Conservation (phyloP, 2,329 filamentous ascomycete genomes). For the Nigrospora oryzae region DNA sequence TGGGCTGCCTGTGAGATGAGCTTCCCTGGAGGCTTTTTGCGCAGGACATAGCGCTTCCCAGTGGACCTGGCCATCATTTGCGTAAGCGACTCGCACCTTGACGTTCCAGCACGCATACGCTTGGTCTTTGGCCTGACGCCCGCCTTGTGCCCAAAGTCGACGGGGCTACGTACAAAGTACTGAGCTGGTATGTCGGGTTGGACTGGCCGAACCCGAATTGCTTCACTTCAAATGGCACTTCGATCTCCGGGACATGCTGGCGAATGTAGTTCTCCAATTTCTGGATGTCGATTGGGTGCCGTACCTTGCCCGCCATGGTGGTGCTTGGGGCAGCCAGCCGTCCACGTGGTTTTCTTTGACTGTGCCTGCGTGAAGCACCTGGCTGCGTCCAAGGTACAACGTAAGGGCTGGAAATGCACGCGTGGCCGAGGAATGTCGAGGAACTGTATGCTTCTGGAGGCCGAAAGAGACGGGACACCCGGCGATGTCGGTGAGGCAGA, state of each 20-base stretch:
- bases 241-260: constrained; percentile 70
- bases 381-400: too few species aligned
- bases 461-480: too few species aligned
- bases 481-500: too few species aligned
- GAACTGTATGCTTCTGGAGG: too few species aligned
- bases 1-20: constrained; percentile 91
- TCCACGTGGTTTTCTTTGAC: too few species aligned
- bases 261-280: constrained; percentile 73
- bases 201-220: constrained; percentile 98
- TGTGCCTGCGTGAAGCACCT: too few species aligned
- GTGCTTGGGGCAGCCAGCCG: too few species aligned
- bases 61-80: neutral
- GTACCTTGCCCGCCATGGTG: constrained; percentile 72
- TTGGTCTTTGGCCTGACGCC: too few species aligned
- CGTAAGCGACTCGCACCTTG: neutral
- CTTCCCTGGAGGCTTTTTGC: constrained; percentile 92
- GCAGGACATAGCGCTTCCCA: constrained; percentile 65
- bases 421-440: too few species aligned
- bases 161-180: constrained; percentile 28
- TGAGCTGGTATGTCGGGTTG: constrained; percentile 93
- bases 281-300: constrained; percentile 80
- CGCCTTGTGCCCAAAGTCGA: neutral
- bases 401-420: too few species aligned
- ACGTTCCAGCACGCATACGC: too few species aligned
- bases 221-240: constrained; percentile 76